phyloP scores from a whole-genome alignment of 371 early-diverging fungal genomes.

The Chytridium lagenaria region DNA sequence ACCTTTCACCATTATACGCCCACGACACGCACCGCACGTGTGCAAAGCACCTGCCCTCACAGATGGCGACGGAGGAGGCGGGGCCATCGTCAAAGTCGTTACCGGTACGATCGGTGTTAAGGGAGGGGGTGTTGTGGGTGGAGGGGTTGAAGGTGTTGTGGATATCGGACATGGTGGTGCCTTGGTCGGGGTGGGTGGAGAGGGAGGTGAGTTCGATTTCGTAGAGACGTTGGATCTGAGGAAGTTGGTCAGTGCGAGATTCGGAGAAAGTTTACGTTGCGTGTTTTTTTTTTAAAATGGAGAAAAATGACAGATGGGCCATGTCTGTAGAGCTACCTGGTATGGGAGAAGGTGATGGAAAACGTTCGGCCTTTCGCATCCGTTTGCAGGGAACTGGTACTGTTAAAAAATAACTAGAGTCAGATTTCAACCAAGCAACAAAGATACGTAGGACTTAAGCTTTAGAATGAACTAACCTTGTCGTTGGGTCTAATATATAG shows the following conservation, averaged over 20 bases:
- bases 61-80: conserved; percentile 20
- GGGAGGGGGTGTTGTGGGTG: not conserved
- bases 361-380: conserved; percentile 48
- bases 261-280: no score
- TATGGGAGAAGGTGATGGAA: conserved; percentile 55
- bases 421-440: not conserved
- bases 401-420: not conserved
- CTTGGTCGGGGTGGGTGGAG: conserved; percentile 1
- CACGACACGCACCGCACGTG: conserved; percentile 37
- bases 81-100: conserved; percentile 22
- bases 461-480: conserved; percentile 15
- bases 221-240: conserved; percentile 49
- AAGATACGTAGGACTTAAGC: not conserved
- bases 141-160: not conserved
- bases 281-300: not conserved
- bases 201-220: conserved; percentile 28
- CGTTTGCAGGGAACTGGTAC: conserved; percentile 42
- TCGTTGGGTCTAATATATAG: conserved; percentile 33
- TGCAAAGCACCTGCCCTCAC: conserved; percentile 36
- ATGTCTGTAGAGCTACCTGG: conserved; percentile 23
- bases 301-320: not conserved
- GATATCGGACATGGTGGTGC: conserved; percentile 31
- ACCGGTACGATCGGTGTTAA: conserved; percentile 35
- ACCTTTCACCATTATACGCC: conserved; percentile 36
- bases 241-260: not conserved